Conservation (phyloP, 129 eudicot species). For the Arctium minus region DNA sequence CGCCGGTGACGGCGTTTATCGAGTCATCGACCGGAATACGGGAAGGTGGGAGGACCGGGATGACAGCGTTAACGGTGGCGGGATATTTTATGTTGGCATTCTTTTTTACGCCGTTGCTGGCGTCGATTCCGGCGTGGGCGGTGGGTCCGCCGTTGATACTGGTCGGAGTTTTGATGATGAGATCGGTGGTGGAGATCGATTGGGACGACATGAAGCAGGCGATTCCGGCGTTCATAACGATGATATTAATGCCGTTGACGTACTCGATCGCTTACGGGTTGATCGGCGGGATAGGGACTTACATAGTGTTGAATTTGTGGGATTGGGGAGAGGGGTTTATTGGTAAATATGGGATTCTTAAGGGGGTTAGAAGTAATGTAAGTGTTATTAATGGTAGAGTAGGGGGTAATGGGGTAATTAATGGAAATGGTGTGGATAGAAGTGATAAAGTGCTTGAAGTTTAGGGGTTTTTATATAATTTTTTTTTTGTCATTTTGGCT, state of each 20-base stretch:
- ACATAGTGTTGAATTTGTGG: slow-evolving; percentile 58
- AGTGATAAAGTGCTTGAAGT: slow-evolving; percentile 38
- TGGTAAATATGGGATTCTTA: slow-evolving; percentile 41
- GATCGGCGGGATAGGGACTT: slow-evolving; percentile 92
- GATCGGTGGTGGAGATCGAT: slow-evolving; percentile 82
- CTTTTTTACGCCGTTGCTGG: slow-evolving; percentile 81
- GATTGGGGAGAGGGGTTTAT: slow-evolving; percentile 59
- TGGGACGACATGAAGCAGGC: slow-evolving; percentile 89
- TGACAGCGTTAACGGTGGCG: slow-evolving; percentile 86
- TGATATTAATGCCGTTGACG: slow-evolving; percentile 85
- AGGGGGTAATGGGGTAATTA: slow-evolving; percentile 25
- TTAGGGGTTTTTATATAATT: slow-evolving; percentile 19
- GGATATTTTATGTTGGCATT: slow-evolving; percentile 75
- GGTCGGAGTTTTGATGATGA: slow-evolving; percentile 96
- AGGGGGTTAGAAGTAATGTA: slow-evolving; percentile 30
- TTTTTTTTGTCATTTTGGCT: slow-evolving; percentile 1
- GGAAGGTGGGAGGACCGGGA: slow-evolving; percentile 88
- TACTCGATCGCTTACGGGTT: slow-evolving; percentile 87
- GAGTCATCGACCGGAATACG: slow-evolving; percentile 93
- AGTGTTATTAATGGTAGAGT: slow-evolving; percentile 14
- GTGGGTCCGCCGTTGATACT: slow-evolving; percentile 91
- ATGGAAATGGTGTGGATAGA: slow-evolving; percentile 20
- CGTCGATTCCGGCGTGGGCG: slow-evolving; percentile 97
- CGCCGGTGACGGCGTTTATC: slow-evolving; percentile 85
- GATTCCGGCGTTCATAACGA: slow-evolving; percentile 81